Evolutionary conservation across 1,284 basidiomycete genomes (phyloP), one percentile per base, ranked within the genome.

Genomic region (Inonotus hispidus): DNA sequence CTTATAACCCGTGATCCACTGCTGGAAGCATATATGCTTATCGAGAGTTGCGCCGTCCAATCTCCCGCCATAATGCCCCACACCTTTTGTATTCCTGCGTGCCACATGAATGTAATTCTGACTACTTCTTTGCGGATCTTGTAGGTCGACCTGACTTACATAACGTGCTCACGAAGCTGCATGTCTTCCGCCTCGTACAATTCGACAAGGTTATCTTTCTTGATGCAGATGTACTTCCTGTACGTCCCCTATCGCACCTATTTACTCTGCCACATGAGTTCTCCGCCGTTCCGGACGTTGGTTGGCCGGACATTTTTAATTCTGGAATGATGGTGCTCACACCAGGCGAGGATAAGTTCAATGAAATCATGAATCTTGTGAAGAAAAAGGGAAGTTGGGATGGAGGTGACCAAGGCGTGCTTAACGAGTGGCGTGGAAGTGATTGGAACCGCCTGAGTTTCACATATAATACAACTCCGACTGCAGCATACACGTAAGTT

Each of bases 241-340:
- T 97, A 55, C 85, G 86, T 16, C 90, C 93, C 21, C 76, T 98
- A 55, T 89, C 91, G 23, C 93, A 95, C 72, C 84, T 98, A n/a
- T 95, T 98, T 72, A 78, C 79, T 27, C 73, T 88, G 55, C 80
- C 86, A 13, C 78, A 88, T 70, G 87, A 89, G 63, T 91, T 91
- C 66, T 90, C 95, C 46, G 96, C 96, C 10, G 90, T 87, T 16
- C 93, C 96, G 4, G 96, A 99, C 73, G 92, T 93, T 32, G 96
- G 96, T 66, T 99, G 96, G 96, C 96, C 96, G 43, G 96, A 99
- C 73, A 95, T 96, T 63, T 98, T 99, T 79, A 99, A 98, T 73
- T 96, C 95, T 25, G 96, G 96, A 45, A 87, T 98, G 52, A 84
- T 99, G 76, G 92, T 98, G 59, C 75, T 95, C 52, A 82, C 82